Percentiles rank a stretch among this genome's conserved stretches.
These are phyloP conservation scores for Syzygium aromaticum DNA, from an alignment of 345 rosid species.

Conservation along the genomic window DNA sequence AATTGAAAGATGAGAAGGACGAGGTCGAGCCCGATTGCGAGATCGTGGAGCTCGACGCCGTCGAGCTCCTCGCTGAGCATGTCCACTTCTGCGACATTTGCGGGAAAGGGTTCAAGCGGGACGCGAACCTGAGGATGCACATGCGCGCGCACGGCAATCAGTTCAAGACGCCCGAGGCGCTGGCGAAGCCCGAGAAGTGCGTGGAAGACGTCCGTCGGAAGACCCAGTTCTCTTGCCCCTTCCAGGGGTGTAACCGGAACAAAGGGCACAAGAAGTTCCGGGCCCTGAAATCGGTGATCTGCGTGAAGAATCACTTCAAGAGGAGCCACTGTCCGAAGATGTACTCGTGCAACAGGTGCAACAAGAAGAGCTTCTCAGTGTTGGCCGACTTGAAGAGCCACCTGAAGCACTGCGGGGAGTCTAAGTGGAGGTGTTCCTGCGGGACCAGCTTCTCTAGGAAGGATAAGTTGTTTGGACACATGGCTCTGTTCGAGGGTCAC, in stretches of 20 bases:
- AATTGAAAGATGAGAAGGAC: conserved; percentile 5
- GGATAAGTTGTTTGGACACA: conserved; percentile 66
- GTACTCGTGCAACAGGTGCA: conserved; percentile 46
- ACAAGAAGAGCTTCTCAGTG: conserved; percentile 56
- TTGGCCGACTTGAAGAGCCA: conserved; percentile 59
- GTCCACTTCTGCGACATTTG: conserved; percentile 64
- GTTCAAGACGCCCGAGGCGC: conserved; percentile 55
- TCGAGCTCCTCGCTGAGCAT: conserved; percentile 55
- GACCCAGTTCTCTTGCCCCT: conserved; percentile 59
- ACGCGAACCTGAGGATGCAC: conserved; percentile 73
- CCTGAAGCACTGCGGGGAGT: conserved; percentile 55
- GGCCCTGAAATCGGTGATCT: conserved; percentile 49
- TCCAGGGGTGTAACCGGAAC: conserved; percentile 51
- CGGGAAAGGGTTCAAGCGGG: conserved; percentile 73
- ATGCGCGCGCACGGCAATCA: conserved; percentile 76
- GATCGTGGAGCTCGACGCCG: conserved; percentile 50
- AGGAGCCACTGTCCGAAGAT: conserved; percentile 78
- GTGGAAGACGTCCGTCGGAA: background rate
- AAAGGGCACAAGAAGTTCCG: conserved; percentile 45
- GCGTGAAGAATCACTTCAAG: conserved; percentile 68
- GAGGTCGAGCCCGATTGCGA: conserved; percentile 18
- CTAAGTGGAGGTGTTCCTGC: conserved; percentile 59
- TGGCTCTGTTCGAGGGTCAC: conserved; percentile 72
- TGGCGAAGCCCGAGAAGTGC: conserved; percentile 29
- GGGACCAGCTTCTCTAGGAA: conserved; percentile 66